These are phyloP conservation scores for Wilhelminamyces savonicus DNA, from an alignment of 805 yeast genomes.

Conservation along the genomic window DNA sequence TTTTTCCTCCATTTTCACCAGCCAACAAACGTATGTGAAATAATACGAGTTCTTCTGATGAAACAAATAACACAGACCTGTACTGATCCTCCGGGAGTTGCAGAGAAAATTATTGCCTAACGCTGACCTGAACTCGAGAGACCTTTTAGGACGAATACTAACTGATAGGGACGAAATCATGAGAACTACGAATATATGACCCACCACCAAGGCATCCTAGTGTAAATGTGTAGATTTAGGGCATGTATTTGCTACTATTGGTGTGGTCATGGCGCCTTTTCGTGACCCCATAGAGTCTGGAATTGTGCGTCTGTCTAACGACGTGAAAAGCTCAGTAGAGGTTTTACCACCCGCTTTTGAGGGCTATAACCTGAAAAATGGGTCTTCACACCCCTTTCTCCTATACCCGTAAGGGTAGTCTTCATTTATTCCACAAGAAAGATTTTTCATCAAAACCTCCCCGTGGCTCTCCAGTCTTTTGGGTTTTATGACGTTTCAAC, in stretches of 20 bases:
- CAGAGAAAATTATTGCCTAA: constrained; percentile 30
- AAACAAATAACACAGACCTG: constrained; percentile 53
- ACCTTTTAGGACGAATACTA: neutral
- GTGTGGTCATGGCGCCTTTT: constrained; percentile 1
- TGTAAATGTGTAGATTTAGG: neutral
- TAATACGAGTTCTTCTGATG: constrained; percentile 32
- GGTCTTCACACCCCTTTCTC: neutral
- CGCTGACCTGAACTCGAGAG: constrained; percentile 1
- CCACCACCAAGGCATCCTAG: neutral
- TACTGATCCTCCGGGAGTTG: constrained; percentile 38
- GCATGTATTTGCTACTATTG: constrained; percentile 4
- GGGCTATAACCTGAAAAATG: no score
- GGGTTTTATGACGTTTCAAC: no score
- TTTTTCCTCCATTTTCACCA: no score
- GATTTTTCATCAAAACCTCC: neutral
- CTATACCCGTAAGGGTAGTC: neutral
- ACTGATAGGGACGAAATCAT: neutral
- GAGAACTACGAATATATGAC: neutral
- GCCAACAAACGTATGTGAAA: no score
- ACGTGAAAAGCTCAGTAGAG: no score
- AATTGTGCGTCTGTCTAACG: no score
- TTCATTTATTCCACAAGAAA: neutral
- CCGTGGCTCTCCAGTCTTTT: no score
- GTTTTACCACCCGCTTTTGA: no score
- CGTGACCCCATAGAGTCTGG: neutral